Percentiles rank a stretch among this genome's conserved stretches.
Evolutionary conservation across 257 asterid genomes (phyloP).

Genomic region (Fraxinus cuspidata): DNA sequence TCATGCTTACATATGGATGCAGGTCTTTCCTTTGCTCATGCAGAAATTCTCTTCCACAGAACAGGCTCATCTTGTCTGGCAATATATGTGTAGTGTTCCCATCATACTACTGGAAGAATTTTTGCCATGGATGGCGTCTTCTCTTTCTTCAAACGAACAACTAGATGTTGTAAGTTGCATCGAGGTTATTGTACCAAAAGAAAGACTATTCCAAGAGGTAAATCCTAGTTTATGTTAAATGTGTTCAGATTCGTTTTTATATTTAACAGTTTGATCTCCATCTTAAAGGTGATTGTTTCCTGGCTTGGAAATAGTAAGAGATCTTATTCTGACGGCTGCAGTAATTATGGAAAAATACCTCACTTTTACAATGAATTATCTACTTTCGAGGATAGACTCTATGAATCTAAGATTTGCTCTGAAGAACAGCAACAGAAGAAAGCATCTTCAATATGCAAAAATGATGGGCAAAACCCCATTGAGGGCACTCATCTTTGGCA

Average conservation of each 20-base stretch:
- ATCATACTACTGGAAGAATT: slow-evolving; percentile 67
- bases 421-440: slow-evolving; percentile 40
- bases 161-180: slow-evolving; percentile 54
- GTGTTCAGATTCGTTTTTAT: slow-evolving; percentile 24
- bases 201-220: slow-evolving; percentile 75
- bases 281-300: slow-evolving; percentile 63
- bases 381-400: slow-evolving; percentile 45
- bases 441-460: slow-evolving; percentile 26
- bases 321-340: slow-evolving; percentile 33
- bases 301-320: slow-evolving; percentile 59
- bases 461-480: slow-evolving; percentile 42
- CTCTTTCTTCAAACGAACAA: slow-evolving; percentile 56
- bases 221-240: slow-evolving; percentile 23
- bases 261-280: slow-evolving; percentile 33
- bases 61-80: slow-evolving; percentile 84
- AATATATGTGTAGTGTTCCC: slow-evolving; percentile 79
- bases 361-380: slow-evolving; percentile 48
- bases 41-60: slow-evolving; percentile 54
- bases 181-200: slow-evolving; percentile 62
- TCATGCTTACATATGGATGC: slow-evolving; percentile 32
- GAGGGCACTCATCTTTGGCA: slow-evolving; percentile 70
- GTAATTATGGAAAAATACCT: slow-evolving; percentile 45
- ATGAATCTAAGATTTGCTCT: slow-evolving; percentile 33
- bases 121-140: slow-evolving; percentile 65
- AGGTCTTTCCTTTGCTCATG: slow-evolving; percentile 75